Evolutionary conservation across 805 yeast genomes (phyloP).

Genomic region (Ogataea ganodermae): DNA sequence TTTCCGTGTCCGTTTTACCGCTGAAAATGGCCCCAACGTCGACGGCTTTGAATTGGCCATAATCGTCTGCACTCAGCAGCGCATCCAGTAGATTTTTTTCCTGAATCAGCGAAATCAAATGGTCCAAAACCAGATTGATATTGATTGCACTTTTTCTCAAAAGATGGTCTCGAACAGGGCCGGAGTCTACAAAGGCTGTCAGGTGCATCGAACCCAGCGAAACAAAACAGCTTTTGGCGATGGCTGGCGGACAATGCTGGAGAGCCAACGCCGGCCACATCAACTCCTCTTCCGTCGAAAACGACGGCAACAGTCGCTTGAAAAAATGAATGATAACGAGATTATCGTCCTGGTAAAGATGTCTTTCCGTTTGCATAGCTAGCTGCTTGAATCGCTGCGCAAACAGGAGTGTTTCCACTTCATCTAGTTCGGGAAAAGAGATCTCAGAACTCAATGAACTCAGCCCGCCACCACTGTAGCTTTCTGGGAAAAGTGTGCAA

Average conservation of each 20-base stretch:
- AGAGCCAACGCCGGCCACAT: constrained; percentile 52
- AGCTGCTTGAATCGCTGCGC: constrained; percentile 4
- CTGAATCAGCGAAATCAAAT: constrained; percentile 41
- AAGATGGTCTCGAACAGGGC: constrained; percentile 43
- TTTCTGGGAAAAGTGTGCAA: too few relatives aligned
- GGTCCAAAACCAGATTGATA: constrained; percentile 48
- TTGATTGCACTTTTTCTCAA: constrained; percentile 48
- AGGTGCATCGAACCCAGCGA: constrained; percentile 50
- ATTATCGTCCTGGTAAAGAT: constrained; percentile 7
- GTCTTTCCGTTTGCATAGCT: constrained; percentile 6
- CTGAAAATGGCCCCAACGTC: constrained; percentile 9
- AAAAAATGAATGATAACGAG: constrained; percentile 34
- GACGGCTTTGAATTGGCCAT: constrained; percentile 8
- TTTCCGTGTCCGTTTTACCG: constrained; percentile 12
- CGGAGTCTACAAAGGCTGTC: constrained; percentile 35
- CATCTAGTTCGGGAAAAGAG: constrained; percentile 8
- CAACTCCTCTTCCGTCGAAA: constrained; percentile 45
- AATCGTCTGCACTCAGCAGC: constrained; percentile 9
- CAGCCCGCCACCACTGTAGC: neutral
- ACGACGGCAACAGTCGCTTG: constrained; percentile 44
- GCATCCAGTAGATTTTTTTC: constrained; percentile 21
- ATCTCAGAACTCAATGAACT: neutral
- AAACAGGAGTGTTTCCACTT: neutral
- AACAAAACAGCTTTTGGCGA: constrained; percentile 51
- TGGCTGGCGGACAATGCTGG: constrained; percentile 49